Percentiles rank a stretch among this genome's conserved stretches.
phyloP scores from a whole-genome alignment of 108 stramenopile genomes.

The Cyclotella baltica region DNA sequence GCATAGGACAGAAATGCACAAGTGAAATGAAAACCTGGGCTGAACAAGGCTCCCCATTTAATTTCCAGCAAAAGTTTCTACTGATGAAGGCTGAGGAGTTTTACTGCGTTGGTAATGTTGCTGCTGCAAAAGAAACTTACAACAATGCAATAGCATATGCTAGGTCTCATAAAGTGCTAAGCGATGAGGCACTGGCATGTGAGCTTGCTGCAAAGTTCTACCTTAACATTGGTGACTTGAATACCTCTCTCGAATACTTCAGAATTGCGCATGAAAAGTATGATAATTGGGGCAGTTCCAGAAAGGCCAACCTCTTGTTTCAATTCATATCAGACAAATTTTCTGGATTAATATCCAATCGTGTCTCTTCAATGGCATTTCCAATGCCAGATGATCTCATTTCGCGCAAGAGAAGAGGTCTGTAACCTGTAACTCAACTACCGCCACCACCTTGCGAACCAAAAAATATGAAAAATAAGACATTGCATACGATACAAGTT shows the following conservation, averaged over 20 bases:
- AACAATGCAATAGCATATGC: conserved; percentile 28
- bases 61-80: conserved; percentile 29
- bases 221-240: conserved; percentile 9
- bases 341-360: not conserved
- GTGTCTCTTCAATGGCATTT: no score
- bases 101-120: conserved; percentile 9
- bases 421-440: no score
- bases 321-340: no score
- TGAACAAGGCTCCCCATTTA: not conserved
- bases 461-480: no score
- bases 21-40: conserved; percentile 15
- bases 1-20: conserved; percentile 3
- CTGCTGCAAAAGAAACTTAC: conserved; percentile 10
- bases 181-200: conserved; percentile 37
- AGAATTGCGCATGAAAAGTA: conserved; percentile 22
- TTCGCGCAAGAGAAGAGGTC: no score
- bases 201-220: conserved; percentile 29
- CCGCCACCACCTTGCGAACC: no score
- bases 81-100: conserved; percentile 35
- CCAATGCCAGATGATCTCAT: no score
- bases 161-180: conserved; percentile 7
- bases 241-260: conserved; percentile 7
- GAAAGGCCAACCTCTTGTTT: not conserved
- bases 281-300: conserved; percentile 11
- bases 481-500: no score